Evolutionary conservation across 2,329 filamentous ascomycete species (phyloP), one percentile per base, ranked within the genome.

Genomic region (Colletotrichum godetiae): DNA sequence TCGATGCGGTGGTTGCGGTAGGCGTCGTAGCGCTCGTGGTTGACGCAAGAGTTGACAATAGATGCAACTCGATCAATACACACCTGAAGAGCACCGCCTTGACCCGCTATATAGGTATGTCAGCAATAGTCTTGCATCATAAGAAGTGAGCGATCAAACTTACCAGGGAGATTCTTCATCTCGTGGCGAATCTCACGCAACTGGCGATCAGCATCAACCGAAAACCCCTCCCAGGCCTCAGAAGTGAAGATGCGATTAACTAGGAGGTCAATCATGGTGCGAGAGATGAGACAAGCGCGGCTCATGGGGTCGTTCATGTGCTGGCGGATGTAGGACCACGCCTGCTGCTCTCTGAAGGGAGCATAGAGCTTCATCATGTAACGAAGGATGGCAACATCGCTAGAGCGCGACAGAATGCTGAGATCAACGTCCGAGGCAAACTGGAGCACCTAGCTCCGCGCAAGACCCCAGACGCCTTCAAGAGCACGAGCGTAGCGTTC

Each of bases 231-330:
- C 84, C 84, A 86, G 6, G 83, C 83, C 37, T 79, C 78, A 5
- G 82, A 80, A 2, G 81, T 80, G 82, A 84, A 84, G 52, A 85
- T 81, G 3, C 82, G 79, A 72, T 83, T 83, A 67, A 85, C 83
- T 53, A 86, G 79, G 67, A 82, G 85, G 76, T 85, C 84, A 35
- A 85, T 80, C 24, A 85, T 80, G 72, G 85, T 79, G 7, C 84
- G 81, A 2, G 84, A 84, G 19, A 86, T 81, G n/a, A 86, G 79
- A 74, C 84, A 85, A 3, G 81, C 80, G 76, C 85, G 85, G 61
- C 82, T 80, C 68, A 82, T 82, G 42, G 81, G 79, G 27, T 83
- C 81, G 66, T 81, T 81, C 27, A 86, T 79, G 64, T 86, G 84
- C 67, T 79, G 80, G 59, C 84, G 81, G 24, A 86, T 81, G 63